A percentile compares a stretch with the other conserved stretches of the same genome.
These are phyloP conservation scores for Coemansia sp. DNA, from an alignment of 192 early-diverging fungal species.

Conservation along the genomic window DNA sequence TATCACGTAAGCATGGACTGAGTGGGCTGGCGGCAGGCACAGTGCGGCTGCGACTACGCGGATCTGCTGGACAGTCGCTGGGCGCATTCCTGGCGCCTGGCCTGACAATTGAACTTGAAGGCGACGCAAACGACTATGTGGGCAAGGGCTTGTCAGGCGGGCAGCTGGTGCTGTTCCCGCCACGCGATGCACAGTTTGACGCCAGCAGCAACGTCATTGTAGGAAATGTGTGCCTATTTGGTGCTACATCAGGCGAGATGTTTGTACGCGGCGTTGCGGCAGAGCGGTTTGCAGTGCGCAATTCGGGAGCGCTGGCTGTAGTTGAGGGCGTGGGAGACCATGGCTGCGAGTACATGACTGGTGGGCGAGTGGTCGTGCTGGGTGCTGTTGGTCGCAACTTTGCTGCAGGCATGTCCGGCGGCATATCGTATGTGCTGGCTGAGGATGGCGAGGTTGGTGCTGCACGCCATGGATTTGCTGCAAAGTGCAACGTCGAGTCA, in stretches of 20 bases:
- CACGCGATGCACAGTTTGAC: conserved; percentile 73
- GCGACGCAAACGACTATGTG: conserved; percentile 98
- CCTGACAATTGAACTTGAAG: conserved; percentile 88
- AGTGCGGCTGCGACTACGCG: conserved; percentile 80
- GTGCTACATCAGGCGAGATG: conserved; percentile 87
- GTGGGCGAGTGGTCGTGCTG: conserved; percentile 87
- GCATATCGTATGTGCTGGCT: conserved; percentile 93
- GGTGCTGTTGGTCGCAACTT: conserved; percentile 93
- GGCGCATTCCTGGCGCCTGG: conserved; percentile 93
- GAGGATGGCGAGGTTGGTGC: not conserved
- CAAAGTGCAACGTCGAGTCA: conserved; percentile 86
- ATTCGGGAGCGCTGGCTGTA: conserved; percentile 95
- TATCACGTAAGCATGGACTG: conserved; percentile 77
- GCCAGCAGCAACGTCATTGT: conserved; percentile 89
- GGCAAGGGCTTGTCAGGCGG: conserved; percentile 98
- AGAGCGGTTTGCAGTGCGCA: conserved; percentile 96
- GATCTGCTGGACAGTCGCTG: conserved; percentile 94
- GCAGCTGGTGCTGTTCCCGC: conserved; percentile 84
- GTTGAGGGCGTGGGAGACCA: conserved; percentile 98
- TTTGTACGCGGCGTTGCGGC: conserved; percentile 94
- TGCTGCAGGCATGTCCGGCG: conserved; percentile 98
- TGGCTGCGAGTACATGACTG: conserved; percentile 99
- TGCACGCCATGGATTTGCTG: conserved; percentile 50
- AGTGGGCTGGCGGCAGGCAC: conserved; percentile 82
- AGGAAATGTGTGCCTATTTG: conserved; percentile 97